A percentile compares a stretch with the other conserved stretches of the same genome.
Evolutionary conservation across 2,329 filamentous ascomycete genomes (phyloP).

Genomic region (Pseudocercospora macadamiae): DNA sequence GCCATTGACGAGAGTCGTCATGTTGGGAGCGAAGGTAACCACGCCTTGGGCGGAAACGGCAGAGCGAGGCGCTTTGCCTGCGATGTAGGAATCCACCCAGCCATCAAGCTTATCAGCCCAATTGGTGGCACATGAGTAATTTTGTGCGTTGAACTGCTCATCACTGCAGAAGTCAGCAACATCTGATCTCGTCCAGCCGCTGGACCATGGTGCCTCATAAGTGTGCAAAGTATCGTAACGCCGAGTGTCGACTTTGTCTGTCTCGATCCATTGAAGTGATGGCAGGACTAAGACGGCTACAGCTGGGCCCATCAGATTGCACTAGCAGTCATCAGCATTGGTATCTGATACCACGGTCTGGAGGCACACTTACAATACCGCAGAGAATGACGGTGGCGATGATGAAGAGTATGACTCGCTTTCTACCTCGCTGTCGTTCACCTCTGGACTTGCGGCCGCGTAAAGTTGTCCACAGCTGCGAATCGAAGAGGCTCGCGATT

Average conservation of each 20-base stretch:
- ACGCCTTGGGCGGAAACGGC: constrained; percentile 8
- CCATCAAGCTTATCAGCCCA: constrained; percentile 16
- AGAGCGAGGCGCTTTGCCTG: not conserved
- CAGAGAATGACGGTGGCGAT: constrained; percentile 28
- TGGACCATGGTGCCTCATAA: not conserved
- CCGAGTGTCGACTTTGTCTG: not conserved
- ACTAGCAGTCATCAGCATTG: constrained; percentile 2
- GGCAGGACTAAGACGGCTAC: constrained; percentile 33
- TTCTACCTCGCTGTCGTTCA: constrained; percentile 9
- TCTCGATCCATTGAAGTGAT: constrained; percentile 30
- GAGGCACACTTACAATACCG: constrained; percentile 26
- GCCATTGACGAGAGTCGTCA: not conserved
- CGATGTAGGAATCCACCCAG: constrained; percentile 15
- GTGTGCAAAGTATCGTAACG: constrained; percentile 1
- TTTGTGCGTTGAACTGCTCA: not conserved
- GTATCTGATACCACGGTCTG: not conserved
- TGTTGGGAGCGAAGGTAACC: constrained; percentile 17
- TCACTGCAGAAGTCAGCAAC: not conserved
- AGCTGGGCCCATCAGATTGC: constrained; percentile 39
- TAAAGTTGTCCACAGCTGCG: constrained; percentile 26
- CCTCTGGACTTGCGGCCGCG: not conserved
- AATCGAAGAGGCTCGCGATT: constrained; percentile 27
- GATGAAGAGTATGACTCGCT: constrained; percentile 24
- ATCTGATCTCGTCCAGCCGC: not conserved
- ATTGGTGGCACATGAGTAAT: constrained; percentile 14